A percentile compares a stretch with the other conserved stretches of the same genome.
Conservation (phyloP, 2,329 filamentous ascomycete species). For the Venturiaceae sp. region DNA sequence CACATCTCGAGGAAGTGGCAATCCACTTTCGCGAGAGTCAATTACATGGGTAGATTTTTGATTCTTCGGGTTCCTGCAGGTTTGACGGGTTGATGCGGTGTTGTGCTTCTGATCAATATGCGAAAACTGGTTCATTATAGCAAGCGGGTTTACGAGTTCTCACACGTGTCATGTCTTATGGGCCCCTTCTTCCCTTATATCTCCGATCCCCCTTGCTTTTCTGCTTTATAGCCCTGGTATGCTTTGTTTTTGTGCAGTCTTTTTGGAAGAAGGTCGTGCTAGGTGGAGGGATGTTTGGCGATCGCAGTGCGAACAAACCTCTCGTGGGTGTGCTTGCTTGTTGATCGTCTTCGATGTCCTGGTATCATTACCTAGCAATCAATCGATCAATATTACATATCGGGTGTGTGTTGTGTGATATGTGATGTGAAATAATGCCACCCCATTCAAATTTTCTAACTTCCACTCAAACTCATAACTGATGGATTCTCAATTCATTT, state of each 20-base stretch:
- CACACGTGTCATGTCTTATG: neutral
- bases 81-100: neutral
- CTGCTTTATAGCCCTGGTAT: slow-evolving; percentile 2
- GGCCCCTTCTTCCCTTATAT: neutral
- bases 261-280: neutral
- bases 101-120: neutral
- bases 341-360: neutral
- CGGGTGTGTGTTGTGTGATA: neutral
- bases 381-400: neutral
- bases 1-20: neutral
- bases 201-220: neutral
- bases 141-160: neutral
- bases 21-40: neutral
- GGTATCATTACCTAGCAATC: slow-evolving; percentile 1
- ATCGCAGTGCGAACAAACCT: neutral
- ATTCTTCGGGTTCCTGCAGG: neutral
- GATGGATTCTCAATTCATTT: too few relatives aligned
- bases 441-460: too few relatives aligned
- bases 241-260: neutral
- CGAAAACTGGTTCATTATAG: neutral
- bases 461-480: too few relatives aligned
- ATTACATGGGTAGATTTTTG: neutral
- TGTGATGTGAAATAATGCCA: too few relatives aligned
- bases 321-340: neutral
- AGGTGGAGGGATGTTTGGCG: neutral